A percentile compares a stretch with the other conserved stretches of the same genome.
phyloP scores from a whole-genome alignment of 2,329 filamentous ascomycete species.

The Aspergillus ustus region DNA sequence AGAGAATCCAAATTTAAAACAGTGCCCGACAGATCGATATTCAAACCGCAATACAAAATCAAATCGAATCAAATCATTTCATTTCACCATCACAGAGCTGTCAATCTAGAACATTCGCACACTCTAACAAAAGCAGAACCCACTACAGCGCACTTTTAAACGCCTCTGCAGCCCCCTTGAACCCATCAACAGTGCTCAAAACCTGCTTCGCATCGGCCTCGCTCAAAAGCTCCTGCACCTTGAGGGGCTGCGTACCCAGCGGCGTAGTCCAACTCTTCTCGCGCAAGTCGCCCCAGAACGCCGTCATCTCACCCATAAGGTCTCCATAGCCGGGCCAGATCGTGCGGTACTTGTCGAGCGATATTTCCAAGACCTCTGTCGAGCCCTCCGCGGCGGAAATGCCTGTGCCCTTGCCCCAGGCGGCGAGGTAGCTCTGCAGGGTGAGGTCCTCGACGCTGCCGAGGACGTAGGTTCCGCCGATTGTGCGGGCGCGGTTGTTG shows the following conservation, averaged over 20 bases:
- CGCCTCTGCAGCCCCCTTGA: background rate
- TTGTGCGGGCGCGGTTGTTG: background rate
- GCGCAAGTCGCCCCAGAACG: background rate
- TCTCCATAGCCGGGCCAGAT: background rate
- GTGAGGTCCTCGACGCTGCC: background rate
- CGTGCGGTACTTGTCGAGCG: background rate
- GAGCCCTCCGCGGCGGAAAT: background rate
- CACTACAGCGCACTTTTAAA: background rate
- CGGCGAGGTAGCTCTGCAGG: background rate
- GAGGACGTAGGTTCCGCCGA: background rate
- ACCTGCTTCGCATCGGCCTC: background rate
- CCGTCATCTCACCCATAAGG: background rate
- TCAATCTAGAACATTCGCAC: background rate
- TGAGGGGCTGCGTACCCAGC: background rate
- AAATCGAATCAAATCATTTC: background rate
- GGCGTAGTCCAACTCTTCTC: background rate
- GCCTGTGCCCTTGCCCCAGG: background rate
- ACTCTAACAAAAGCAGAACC: accelerated
- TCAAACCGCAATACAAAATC: too few species aligned
- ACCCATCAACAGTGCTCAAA: background rate
- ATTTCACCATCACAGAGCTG: too few species aligned
- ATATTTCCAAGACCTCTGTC: background rate
- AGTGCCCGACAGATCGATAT: too few species aligned
- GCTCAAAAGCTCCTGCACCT: background rate
- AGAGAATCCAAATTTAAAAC: too few species aligned